Evolutionary conservation across 179 eudicot genomes (phyloP).

Genomic region (Gypsophila paniculata): DNA sequence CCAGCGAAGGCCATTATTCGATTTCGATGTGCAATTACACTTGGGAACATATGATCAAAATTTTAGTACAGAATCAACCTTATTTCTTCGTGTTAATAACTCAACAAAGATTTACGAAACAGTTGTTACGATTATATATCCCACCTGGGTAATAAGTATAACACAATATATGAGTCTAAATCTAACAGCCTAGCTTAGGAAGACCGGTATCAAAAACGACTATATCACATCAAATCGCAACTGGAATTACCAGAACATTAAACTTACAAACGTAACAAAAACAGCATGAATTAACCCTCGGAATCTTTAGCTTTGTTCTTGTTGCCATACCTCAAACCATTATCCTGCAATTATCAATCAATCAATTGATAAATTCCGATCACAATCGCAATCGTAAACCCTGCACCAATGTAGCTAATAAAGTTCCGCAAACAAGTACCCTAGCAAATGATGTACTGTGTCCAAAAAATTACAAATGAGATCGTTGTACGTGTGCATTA

Average conservation of each 20-base stretch:
- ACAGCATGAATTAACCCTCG: conserved; percentile 23
- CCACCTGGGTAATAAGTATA: conserved; percentile 7
- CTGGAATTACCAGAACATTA: background rate
- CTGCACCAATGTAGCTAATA: background rate
- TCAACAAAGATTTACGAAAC: conserved; percentile 8
- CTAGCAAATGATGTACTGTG: background rate
- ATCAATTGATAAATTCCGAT: background rate
- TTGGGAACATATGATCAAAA: conserved; percentile 9
- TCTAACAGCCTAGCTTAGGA: conserved; percentile 14
- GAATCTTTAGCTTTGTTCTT: conserved; percentile 45
- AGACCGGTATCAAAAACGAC: conserved; percentile 6
- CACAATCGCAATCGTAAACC: background rate
- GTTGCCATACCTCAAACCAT: conserved; percentile 59
- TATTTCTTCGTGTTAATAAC: background rate
- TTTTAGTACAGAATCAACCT: conserved; percentile 8
- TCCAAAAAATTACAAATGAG: too few species aligned
- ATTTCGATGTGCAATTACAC: background rate
- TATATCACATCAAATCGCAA: conserved; percentile 8
- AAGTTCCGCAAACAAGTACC: background rate
- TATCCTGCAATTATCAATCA: conserved; percentile 25
- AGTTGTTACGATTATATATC: conserved; percentile 4
- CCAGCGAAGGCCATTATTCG: background rate
- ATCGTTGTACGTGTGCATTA: too few species aligned
- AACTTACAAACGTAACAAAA: conserved; percentile 22
- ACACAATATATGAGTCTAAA: conserved; percentile 9